phyloP scores from a whole-genome alignment of 2,329 filamentous ascomycete genomes.

The Sclerotinia subarctica region DNA sequence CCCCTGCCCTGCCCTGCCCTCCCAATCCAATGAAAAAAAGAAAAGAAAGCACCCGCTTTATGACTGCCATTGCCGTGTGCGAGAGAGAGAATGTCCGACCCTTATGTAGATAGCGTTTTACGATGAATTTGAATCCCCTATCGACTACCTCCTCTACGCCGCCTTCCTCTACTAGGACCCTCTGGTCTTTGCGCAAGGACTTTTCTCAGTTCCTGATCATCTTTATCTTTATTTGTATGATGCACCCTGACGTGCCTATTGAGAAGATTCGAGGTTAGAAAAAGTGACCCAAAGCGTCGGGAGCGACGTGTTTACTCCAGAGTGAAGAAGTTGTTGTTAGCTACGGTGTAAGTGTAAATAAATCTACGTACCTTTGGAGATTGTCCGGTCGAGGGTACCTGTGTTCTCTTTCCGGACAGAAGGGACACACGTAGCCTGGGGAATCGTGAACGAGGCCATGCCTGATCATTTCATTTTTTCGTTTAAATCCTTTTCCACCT shows the following conservation, averaged over 20 bases:
- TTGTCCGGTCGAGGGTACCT: slow-evolving; percentile 95
- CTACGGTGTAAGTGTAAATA: too few relatives aligned
- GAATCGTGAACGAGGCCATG: slow-evolving; percentile 89
- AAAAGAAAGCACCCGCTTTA: neutral
- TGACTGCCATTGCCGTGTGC: neutral
- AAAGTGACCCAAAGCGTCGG: neutral
- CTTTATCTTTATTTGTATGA: slow-evolving; percentile 84
- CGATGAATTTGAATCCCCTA: neutral
- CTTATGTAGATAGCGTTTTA: neutral
- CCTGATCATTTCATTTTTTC: slow-evolving; percentile 71
- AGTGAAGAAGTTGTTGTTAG: too few relatives aligned
- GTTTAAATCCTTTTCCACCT: slow-evolving; percentile 66
- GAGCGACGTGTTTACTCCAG: too few relatives aligned
- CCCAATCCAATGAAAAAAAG: neutral
- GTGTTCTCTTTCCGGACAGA: slow-evolving; percentile 90
- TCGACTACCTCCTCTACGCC: slow-evolving; percentile 49
- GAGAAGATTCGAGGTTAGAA: slow-evolving; percentile 8
- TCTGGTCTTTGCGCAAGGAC: slow-evolving; percentile 84
- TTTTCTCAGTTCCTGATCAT: slow-evolving; percentile 75
- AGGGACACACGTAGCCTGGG: slow-evolving; percentile 93
- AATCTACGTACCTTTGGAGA: slow-evolving; percentile 70
- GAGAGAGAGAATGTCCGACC: neutral
- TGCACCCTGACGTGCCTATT: slow-evolving; percentile 86
- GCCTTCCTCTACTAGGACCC: slow-evolving; percentile 75
- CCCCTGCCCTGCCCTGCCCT: too few relatives aligned